Base-by-base conservation (phyloP, 371 early-diverging fungal species). In the Coemansia sp. region DNA sequence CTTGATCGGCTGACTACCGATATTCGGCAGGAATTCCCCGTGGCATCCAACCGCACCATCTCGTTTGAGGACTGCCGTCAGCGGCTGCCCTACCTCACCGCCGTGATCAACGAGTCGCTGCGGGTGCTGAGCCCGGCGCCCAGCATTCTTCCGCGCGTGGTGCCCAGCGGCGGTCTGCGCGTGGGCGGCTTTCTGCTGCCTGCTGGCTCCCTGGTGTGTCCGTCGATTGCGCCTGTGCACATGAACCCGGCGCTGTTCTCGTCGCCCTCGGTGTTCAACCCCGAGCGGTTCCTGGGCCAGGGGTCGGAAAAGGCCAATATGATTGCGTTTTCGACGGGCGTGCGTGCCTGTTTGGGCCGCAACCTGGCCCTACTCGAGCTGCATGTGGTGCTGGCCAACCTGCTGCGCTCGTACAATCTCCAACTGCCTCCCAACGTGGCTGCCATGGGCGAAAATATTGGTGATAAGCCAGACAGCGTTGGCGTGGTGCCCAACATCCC, bases 341-440 rank as follows among this genome's bases (percentile, higher is more conserved):
- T 72, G n/a, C 75, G 77, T 3, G 74, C 69, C 1, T 77, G 77
- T 16, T 35, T 77, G 41, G 77, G 77, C 14, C 66, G 75, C n/a
- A 65, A 68, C 51, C 47, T 80, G 62, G 80, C 80, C 2, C 52
- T 74, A 10, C 54, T 74, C 8, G 80, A 80, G 45, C 72, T 80
- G 66, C 57, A 65, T 8, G 41, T 77, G 1, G 69, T 72, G 36
- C 39, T 80, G 51, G 63, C 71, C 9, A 80, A 77, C 55, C 38
- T 80, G 11, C 41, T 80, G 12, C 67, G 62, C 11, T 31, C 62
- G 38, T 80, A 61, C 20, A 52, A 80, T 16, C 9, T 80, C 16
- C 5, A 35, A 2, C 40, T 65, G 14, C 62, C 66, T 4, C 54
- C 36, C 0, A 51, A 41, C 7, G 30, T 6, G 26, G 26, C 26